phyloP scores from a whole-genome alignment of 345 rosid genomes.

The Salix koriyanagi region DNA sequence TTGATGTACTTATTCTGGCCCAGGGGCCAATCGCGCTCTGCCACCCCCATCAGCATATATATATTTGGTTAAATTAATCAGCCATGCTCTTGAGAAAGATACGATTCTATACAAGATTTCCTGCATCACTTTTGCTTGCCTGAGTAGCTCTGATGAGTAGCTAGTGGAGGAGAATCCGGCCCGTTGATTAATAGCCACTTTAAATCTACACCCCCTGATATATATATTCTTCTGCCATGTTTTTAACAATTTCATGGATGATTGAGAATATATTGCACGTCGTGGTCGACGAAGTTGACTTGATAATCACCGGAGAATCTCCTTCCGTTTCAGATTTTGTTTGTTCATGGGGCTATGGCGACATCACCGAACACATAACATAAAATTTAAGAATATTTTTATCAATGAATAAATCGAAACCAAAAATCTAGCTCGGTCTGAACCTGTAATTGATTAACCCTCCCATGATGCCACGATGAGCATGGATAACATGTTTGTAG shows the following conservation, averaged over 20 bases:
- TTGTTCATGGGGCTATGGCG: no score
- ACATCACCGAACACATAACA: no score
- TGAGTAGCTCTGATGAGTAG: neutral
- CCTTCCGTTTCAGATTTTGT: no score
- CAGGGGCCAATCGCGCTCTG: neutral
- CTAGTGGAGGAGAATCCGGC: neutral
- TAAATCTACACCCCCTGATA: neutral
- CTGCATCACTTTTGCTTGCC: neutral
- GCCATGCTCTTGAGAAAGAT: neutral
- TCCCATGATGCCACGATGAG: no score
- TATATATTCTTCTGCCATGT: neutral
- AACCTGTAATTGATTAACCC: no score
- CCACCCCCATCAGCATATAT: conserved; percentile 5
- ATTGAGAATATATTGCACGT: neutral
- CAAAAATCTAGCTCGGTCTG: no score
- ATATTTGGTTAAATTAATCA: neutral
- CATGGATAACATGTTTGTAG: no score
- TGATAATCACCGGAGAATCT: neutral
- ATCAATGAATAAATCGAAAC: no score
- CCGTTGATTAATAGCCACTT: neutral
- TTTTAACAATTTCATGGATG: neutral
- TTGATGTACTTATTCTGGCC: conserved; percentile 15
- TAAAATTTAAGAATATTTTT: no score
- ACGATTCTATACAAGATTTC: neutral
- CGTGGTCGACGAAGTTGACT: neutral